Base-by-base conservation (phyloP, 1,139 yeast genomes). In the Hansenula sp. region DNA sequence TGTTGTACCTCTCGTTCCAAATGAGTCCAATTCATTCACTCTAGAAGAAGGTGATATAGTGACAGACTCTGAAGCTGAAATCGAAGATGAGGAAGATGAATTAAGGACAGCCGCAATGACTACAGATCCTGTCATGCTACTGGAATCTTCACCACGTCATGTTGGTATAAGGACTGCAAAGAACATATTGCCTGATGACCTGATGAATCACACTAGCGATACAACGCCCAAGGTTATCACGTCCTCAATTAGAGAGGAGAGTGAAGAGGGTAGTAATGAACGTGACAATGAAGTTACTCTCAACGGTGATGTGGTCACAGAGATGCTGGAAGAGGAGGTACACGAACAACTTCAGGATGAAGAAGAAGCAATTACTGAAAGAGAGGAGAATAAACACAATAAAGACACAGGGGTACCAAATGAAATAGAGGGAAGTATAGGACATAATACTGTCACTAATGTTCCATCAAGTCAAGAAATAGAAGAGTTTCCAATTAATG, bases 1-100 rank as follows among this genome's bases (percentile, higher is more conserved):
- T 9, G 19, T 29, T 5, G 25, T 15, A 11, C 31, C 36, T 9
- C 36, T 36, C 2, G 44, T 21, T 9, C 7, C 38, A 9, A 18
- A 43, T 7, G 15, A 16, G 3, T 18, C 38, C 12, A 10, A 28
- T 2, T 33, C 43, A 10, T 53, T 52, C 37, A 41, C 49, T 1
- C 18, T 53, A 15, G 49, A 47, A 32, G 55, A 47, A 28, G 44
- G 41, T 2, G 57, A 53, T 37, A 30, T 54, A 6, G 47, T 31
- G 3, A 35, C 44, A 12, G 36, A 40, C 4, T 47, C 36, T 5
- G 44, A 30, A 13, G 44, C 42, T n/a, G 36, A 31, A 25, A 33
- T 13, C 9, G 45, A 41, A 9, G 40, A 34, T 5, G 43, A 38
- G 19, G 41, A 42, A 15, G 34, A 33, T 17, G 30, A 33, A n/a